Evolutionary conservation across 306 rosid species (phyloP), one percentile per base, ranked within the genome.

Genomic region (Oemleria cerasiformis): DNA sequence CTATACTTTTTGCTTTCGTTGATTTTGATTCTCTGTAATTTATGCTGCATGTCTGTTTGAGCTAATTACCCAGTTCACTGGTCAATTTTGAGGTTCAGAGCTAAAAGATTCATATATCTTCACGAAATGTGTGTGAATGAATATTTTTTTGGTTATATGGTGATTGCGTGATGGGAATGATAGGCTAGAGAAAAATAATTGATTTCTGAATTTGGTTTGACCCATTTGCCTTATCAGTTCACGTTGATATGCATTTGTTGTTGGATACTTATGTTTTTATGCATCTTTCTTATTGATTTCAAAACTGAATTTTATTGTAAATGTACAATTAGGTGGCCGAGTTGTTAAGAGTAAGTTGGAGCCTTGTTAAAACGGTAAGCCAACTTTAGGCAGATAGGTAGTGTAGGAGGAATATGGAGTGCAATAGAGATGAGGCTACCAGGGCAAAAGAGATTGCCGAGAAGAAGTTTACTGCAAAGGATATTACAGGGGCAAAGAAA

Each of bases 341-440:
- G 25, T 74, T 54, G 70, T 64, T 71, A 41, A 30, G 68, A 68
- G 65, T 30, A 74, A 73, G 64, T 74, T 70, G 61, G 67, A 78
- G 78, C 76, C 65, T 39, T 74, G 55, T 62, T 56, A 50, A 9
- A 20, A 23, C 53, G 14, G 9, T 61, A 41, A 23, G 62, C 62
- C 14, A 47, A 68, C 61, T 62, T 58, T 78, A 51, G 58, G 67
- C 41, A 0, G 63, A 71, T 60, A 75, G 67, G 36, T 72, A 30
- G 65, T 54, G 15, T 11, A 57, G 63, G 38, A 60, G 75, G 44
- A 71, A 67, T 78, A 94, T 94, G 98, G 98, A 94, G 73, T 94
- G 98, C 80, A 94, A 94, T 78, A 86, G 80, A 86, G 98, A 91
- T 36, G 97, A 94, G 89, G 98, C 97, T 34, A 69, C 70, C 68